phyloP scores from a whole-genome alignment of 139 green algal species.

The Chloropicon primus region DNA sequence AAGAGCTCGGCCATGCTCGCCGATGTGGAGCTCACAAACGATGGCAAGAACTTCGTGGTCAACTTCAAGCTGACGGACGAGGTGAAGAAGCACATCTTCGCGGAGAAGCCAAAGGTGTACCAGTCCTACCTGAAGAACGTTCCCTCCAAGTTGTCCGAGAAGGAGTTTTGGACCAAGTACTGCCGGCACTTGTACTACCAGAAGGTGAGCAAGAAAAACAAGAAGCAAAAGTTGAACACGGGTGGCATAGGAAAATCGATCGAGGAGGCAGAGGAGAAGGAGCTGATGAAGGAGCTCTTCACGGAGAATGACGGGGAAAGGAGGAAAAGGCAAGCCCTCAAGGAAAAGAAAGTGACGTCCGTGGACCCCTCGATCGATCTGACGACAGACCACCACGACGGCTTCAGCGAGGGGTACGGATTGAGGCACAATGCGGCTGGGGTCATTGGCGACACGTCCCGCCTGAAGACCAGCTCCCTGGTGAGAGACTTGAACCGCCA shows the following conservation, averaged over 20 bases:
- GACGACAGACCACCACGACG: not conserved
- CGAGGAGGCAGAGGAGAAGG: constrained; percentile 1
- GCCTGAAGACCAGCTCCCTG: not conserved
- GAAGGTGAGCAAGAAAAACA: not conserved
- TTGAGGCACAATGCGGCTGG: not conserved
- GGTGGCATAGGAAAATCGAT: not conserved
- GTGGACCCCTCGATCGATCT: not conserved
- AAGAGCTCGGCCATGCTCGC: not conserved
- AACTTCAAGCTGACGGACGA: not conserved
- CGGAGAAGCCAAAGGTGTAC: constrained; percentile 32
- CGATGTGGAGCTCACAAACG: not conserved
- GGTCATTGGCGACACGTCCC: not conserved
- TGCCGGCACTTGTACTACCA: not conserved
- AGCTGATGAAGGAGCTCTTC: constrained; percentile 4
- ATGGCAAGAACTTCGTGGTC: not conserved
- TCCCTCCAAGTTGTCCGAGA: constrained; percentile 22
- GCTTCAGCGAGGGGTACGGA: not conserved
- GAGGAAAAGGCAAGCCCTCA: not conserved
- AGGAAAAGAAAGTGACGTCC: not conserved
- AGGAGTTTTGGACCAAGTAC: constrained; percentile 38
- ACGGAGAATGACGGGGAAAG: not conserved
- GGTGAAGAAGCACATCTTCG: constrained; percentile 13
- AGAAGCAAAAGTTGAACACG: not conserved
- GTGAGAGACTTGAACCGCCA: constrained; percentile 22
- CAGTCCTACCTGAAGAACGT: constrained; percentile 33